A percentile compares a stretch with the other conserved stretches of the same genome.
Conservation (phyloP, 441 rosid genomes). For the Viola pubescens region DNA sequence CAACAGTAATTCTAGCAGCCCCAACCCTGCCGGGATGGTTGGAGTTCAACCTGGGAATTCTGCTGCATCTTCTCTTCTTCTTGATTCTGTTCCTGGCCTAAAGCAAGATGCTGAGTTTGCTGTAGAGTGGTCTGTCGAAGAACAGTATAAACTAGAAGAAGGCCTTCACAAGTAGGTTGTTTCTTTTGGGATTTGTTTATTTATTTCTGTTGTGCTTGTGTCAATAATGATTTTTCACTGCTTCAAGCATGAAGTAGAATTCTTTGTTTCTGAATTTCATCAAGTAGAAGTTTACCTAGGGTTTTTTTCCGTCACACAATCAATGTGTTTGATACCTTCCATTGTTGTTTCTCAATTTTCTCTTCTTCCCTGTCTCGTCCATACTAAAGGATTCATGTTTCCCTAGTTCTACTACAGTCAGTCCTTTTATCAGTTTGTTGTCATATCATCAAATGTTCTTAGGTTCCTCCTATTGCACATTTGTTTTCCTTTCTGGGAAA, state of each 20-base stretch:
- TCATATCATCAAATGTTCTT: background rate
- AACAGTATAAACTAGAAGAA: constrained; percentile 65
- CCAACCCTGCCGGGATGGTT: constrained; percentile 27
- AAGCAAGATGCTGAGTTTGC: constrained; percentile 65
- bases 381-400: background rate
- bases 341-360: background rate
- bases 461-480: too few relatives aligned
- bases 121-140: constrained; percentile 82
- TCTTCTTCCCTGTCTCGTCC: background rate
- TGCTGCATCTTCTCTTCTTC: constrained; percentile 34
- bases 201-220: too few relatives aligned
- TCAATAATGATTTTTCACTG: too few relatives aligned
- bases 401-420: background rate
- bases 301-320: background rate
- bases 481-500: background rate
- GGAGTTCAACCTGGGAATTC: constrained; percentile 40
- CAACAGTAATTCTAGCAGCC: constrained; percentile 21
- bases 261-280: too few relatives aligned
- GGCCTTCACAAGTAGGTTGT: constrained; percentile 60
- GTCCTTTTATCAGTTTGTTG: background rate
- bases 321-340: background rate
- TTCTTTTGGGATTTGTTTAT: too few relatives aligned
- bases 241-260: too few relatives aligned
- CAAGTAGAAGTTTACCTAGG: too few relatives aligned
- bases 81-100: constrained; percentile 22